Base-by-base conservation (phyloP, 2,329 filamentous ascomycete genomes). In the Ascomycota sp. region DNA sequence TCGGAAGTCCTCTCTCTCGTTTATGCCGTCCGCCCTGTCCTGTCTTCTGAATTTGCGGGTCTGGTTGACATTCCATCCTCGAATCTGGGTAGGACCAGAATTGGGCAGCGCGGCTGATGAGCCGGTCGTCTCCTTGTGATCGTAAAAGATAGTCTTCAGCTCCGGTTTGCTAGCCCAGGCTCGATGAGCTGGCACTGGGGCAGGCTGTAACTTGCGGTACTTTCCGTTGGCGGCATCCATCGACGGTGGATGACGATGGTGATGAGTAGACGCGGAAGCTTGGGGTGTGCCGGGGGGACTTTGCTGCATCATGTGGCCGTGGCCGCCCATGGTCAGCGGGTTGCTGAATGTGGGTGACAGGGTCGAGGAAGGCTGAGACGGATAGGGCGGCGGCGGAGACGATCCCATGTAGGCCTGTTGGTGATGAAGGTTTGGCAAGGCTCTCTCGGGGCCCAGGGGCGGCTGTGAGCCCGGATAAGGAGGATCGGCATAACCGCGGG, bases 181-280 rank as follows among this genome's bases (percentile, higher is more conserved):
- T 26, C 57, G 53, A 41, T 65, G 64, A 20, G 63, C 53, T 6
- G 63, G 58, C 17, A 65, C 55, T 1, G 65, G 65, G 0, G 66
- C 66, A 8, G 66, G 66, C 35, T 69, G 65, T 24, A 71, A 59
- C 45, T 67, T 69, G 27, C 65, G 57, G 40, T 67, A 69, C 40
- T 66, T 65, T 17, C 45, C 50, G 19, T 43, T 46, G 25, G 47
- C 46, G 5, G 48, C 51, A 33, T 53, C 49, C 8, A 46, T 47
- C n/a, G 52, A 53, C 29, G 46, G 47, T 21, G 51, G 52, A 20
- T 50, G 53, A 28, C 51, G 45, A 33, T 53, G 51, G 27, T 46
- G 48, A 35, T 52, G 47, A 21, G 39, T 36, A 21, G 46, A 45
- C 30, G 38, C 42, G 9, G 45, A 40, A 23, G 43, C 31, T 23